These are phyloP conservation scores for Tremella fuciformis DNA, from an alignment of 768 basidiomycete genomes.

Conservation along the genomic window DNA sequence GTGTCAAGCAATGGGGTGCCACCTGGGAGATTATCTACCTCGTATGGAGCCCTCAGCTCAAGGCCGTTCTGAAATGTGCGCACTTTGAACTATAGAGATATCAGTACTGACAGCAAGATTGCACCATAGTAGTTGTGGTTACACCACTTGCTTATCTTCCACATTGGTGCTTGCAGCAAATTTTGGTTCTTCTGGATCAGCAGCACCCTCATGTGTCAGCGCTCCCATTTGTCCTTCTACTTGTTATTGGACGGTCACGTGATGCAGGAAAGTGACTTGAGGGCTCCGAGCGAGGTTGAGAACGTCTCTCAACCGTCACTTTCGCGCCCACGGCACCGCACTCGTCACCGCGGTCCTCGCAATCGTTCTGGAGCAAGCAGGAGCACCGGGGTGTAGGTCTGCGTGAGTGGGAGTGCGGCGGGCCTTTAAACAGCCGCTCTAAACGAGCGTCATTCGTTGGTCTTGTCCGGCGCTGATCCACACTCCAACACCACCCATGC, in stretches of 20 bases:
- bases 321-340: no score
- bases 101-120: constrained; percentile 7
- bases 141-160: constrained; percentile 35
- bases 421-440: no score
- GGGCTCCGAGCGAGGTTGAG: no score
- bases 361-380: no score
- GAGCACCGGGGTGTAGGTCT: no score
- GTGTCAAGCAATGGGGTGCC: constrained; percentile 5
- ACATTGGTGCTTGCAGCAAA: constrained; percentile 32
- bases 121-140: constrained; percentile 6
- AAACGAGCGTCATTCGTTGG: no score
- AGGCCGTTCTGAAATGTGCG: constrained; percentile 13
- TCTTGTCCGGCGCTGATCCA: no score
- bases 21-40: constrained; percentile 19
- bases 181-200: constrained; percentile 28
- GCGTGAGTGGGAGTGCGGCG: no score
- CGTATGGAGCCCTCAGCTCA: constrained; percentile 25
- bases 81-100: background rate
- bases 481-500: no score
- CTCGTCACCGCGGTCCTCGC: no score
- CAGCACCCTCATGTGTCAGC: constrained; percentile 6
- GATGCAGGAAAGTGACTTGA: no score
- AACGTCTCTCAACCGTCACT: no score
- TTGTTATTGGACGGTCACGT: constrained; percentile 20
- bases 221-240: constrained; percentile 19